Evolutionary conservation across 139 green algal genomes (phyloP).

Genomic region (Zygnema cylindricum): DNA sequence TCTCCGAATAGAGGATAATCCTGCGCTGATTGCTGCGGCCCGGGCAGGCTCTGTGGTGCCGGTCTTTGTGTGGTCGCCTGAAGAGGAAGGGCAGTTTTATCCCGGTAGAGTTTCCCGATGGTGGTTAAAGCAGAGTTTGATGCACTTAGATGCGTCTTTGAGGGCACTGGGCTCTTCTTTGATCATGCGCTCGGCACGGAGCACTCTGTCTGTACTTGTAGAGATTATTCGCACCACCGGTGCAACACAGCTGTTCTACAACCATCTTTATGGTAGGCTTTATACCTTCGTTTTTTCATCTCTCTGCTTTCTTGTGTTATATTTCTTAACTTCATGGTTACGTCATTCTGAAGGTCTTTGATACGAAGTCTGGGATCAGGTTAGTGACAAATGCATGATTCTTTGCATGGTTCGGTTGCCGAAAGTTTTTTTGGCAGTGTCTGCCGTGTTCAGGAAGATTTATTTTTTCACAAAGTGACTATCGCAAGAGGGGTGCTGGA

Average conservation of each 20-base stretch:
- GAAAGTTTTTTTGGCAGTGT: too few species aligned
- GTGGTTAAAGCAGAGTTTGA: slow-evolving; percentile 69
- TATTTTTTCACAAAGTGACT: too few species aligned
- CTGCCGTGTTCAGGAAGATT: too few species aligned
- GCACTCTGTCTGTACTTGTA: slow-evolving; percentile 70
- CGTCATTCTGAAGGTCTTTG: too few species aligned
- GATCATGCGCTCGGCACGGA: slow-evolving; percentile 68
- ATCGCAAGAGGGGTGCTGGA: too few species aligned
- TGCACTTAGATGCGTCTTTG: slow-evolving; percentile 69
- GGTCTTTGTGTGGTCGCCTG: slow-evolving; percentile 87
- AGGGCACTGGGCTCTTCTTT: slow-evolving; percentile 75
- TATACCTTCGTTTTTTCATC: too few species aligned
- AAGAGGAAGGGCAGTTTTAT: slow-evolving; percentile 95
- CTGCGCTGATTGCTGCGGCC: slow-evolving; percentile 59
- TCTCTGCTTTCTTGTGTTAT: too few species aligned
- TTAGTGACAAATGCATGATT: too few species aligned
- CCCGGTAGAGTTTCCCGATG: slow-evolving; percentile 69
- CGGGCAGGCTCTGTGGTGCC: slow-evolving; percentile 67
- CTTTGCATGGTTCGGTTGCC: too few species aligned
- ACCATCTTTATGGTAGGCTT: slow-evolving; percentile 82
- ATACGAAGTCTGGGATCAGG: too few species aligned
- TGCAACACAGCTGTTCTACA: slow-evolving; percentile 82
- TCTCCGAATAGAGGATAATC: slow-evolving; percentile 58
- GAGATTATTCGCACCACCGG: slow-evolving; percentile 71
- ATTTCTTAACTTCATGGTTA: too few species aligned